Evolutionary conservation across 495 filamentous ascomycete genomes (phyloP).

Genomic region (Aspergillus carlsbadensis): DNA sequence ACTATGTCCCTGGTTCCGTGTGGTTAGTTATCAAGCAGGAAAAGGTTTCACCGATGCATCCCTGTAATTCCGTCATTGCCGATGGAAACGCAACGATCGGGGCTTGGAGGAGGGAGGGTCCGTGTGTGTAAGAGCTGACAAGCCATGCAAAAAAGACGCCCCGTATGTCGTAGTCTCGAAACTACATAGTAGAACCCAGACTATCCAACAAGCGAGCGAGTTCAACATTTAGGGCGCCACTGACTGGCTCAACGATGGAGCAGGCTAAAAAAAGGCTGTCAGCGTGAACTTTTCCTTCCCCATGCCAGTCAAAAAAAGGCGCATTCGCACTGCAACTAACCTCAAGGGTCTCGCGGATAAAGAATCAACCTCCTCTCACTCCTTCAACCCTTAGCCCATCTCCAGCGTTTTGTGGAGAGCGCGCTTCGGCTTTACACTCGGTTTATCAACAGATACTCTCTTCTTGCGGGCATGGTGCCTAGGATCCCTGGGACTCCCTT

Average conservation of each 20-base stretch:
- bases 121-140: too few species aligned
- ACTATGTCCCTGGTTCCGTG: not conserved
- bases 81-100: not conserved
- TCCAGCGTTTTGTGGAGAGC: conserved; percentile 3
- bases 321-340: not conserved
- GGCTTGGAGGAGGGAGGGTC: not conserved
- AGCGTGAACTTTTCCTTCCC: not conserved
- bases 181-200: conserved; percentile 10
- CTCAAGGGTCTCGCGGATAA: conserved; percentile 11
- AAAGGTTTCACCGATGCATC: not conserved
- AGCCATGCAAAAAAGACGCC: not conserved
- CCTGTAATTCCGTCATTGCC: too few species aligned
- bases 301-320: not conserved
- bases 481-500: conserved; percentile 25
- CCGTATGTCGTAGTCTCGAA: not conserved
- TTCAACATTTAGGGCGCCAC: not conserved
- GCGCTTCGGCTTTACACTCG: not conserved
- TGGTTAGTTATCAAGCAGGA: not conserved
- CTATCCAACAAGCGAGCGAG: not conserved
- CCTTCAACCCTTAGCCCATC: conserved; percentile 4
- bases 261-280: conserved; percentile 1
- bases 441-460: not conserved
- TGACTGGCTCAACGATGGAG: conserved; percentile 4
- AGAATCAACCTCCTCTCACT: conserved; percentile 11
- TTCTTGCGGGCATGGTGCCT: conserved; percentile 40